Evolutionary conservation across 2,329 filamentous ascomycete species (phyloP).

Genomic region (Aaosphaeria arxii): DNA sequence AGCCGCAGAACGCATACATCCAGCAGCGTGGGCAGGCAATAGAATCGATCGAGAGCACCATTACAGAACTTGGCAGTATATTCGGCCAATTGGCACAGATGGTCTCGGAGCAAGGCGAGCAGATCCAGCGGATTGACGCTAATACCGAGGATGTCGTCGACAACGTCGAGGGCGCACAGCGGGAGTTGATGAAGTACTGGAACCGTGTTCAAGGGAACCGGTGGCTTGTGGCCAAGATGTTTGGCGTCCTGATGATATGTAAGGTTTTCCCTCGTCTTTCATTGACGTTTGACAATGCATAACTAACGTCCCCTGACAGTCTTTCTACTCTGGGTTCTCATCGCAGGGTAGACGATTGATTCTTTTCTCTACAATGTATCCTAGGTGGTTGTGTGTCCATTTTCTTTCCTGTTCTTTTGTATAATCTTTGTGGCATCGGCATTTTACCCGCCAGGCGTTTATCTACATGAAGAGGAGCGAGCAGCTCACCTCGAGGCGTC

Average conservation of each 20-base stretch:
- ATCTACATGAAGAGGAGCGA: too few species aligned
- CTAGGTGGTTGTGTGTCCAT: too few species aligned
- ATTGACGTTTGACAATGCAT: slow-evolving; percentile 2
- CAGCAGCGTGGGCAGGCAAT: slow-evolving; percentile 93
- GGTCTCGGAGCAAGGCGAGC: slow-evolving; percentile 96
- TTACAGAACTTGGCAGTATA: slow-evolving; percentile 84
- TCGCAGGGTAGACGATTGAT: slow-evolving; percentile 48
- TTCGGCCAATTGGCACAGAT: slow-evolving; percentile 94
- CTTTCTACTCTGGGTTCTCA: slow-evolving; percentile 64
- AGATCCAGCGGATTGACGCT: slow-evolving; percentile 95
- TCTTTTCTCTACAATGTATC: too few species aligned
- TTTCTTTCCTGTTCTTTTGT: too few species aligned
- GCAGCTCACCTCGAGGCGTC: too few species aligned
- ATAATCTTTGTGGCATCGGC: too few species aligned
- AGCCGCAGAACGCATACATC: slow-evolving; percentile 82
- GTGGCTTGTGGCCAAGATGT: slow-evolving; percentile 85
- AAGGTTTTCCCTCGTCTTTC: slow-evolving; percentile 12
- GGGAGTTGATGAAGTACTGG: slow-evolving; percentile 97
- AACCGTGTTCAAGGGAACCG: slow-evolving; percentile 88
- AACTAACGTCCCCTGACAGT: slow-evolving; percentile 23
- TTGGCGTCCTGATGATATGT: slow-evolving; percentile 92
- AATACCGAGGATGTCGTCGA: slow-evolving; percentile 98
- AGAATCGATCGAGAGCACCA: slow-evolving; percentile 93
- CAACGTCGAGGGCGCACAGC: slow-evolving; percentile 94
- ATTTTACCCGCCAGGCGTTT: too few species aligned